Conservation (phyloP, 441 rosid genomes). For the Adansonia madagascariensis region DNA sequence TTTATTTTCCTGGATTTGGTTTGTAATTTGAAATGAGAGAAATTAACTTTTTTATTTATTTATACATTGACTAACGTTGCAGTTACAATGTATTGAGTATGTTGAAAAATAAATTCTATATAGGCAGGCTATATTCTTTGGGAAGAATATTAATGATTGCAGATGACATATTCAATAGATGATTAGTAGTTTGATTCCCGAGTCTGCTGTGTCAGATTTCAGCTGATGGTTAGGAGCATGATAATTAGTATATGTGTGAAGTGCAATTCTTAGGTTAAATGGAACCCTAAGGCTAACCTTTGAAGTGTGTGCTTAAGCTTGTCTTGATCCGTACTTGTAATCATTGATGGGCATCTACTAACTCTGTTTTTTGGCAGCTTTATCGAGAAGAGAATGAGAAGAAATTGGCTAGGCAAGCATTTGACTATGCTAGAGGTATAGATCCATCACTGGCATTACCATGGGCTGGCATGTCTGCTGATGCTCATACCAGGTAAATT, state of each 20-base stretch:
- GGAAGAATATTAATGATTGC: neutral
- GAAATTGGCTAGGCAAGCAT: conserved; percentile 83
- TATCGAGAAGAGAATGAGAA: conserved; percentile 68
- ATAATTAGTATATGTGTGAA: neutral
- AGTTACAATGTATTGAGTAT: neutral
- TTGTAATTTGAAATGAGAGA: neutral
- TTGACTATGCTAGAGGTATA: conserved; percentile 94
- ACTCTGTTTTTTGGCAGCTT: conserved; percentile 52
- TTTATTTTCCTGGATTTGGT: conserved; percentile 12
- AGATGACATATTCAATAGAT: conserved; percentile 11
- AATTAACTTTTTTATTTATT: conserved; percentile 3
- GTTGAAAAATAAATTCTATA: conserved; percentile 13
- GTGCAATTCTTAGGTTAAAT: conserved; percentile 18
- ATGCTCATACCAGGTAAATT: conserved; percentile 63
- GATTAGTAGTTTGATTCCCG: neutral
- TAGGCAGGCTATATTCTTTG: conserved; percentile 6
- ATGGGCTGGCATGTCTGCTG: conserved; percentile 99
- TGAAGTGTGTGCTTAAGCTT: conserved; percentile 6
- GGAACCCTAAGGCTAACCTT: neutral
- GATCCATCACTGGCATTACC: conserved; percentile 97
- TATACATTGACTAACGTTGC: conserved; percentile 11
- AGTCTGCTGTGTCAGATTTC: conserved; percentile 3
- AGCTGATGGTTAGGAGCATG: conserved; percentile 2
- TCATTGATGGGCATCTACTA: conserved; percentile 20
- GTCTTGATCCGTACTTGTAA: neutral